Base-by-base conservation (phyloP, 768 basidiomycete species). In the Collybiopsis confluens region DNA sequence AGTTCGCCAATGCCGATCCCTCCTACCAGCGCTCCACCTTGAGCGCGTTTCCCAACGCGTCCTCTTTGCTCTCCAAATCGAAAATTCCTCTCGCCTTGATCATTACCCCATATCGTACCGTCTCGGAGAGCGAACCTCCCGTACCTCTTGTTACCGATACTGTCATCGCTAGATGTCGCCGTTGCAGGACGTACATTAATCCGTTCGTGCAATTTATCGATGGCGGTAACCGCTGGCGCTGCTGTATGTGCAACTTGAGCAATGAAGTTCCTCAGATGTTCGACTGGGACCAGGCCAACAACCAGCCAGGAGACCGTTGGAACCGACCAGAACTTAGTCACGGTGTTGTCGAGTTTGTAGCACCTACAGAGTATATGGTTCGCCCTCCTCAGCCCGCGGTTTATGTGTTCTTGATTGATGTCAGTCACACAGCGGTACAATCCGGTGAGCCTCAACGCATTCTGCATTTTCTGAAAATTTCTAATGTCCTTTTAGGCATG, bases 321-420 rank as follows among this genome's bases (percentile, higher is more conserved):
- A 74, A 82, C 24, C 85, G 97, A 56, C 85, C 91, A 1, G 97
- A 99, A 72, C 78, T 99, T 49, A 98, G 97, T 63, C 84, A 91
- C 66, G 82, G 87, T 33, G 90, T 87, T n/a, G 92, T 99, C 47
- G 97, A 99, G 68, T 99, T 85, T 64, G 90, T 99, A 50, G 97
- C 97, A 1, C 95, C 97, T 5, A 96, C 94, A 0, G 97, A 99
- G 72, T 99, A 99, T 70, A 98, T 98, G 97, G 96, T 95, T 65
- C 89, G 97, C 59, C 88, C 97, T 4, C 97, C 97, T 49, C 97
- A 98, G 68, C 93, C 97, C 4, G 92, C 95, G 16, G 92, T 97
- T 49, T 98, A 96, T 69, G 81, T 96, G 54, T 97, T 98, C 78
- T 81, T 98, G 65, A 90, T 99, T 70, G 97, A 99, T 64, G 94